Evolutionary conservation across 192 early-diverging fungal genomes (phyloP).

Genomic region (Backusella circina): DNA sequence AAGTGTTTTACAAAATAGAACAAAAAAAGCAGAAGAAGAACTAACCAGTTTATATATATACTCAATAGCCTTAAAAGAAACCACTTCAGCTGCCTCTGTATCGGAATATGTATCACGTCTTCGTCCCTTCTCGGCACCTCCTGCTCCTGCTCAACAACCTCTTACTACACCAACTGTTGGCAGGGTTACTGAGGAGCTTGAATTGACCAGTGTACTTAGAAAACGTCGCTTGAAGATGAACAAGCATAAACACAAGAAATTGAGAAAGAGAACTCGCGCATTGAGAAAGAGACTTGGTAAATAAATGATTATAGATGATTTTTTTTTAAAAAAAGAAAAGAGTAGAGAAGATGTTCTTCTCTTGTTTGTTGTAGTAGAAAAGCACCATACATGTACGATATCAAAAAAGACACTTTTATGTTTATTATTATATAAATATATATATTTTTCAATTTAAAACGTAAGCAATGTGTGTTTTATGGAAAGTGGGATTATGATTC

Average conservation of each 20-base stretch:
- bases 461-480: neutral
- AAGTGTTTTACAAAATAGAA: neutral
- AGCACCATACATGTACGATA: neutral
- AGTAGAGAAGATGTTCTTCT: neutral
- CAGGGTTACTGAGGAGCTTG: conserved; percentile 29
- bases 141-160: conserved; percentile 16
- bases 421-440: conserved; percentile 3
- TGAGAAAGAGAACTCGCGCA: conserved; percentile 74
- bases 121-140: conserved; percentile 16
- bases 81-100: neutral
- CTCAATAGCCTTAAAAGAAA: conserved; percentile 7
- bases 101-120: conserved; percentile 18
- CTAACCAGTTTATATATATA: neutral
- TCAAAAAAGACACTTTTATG: neutral
- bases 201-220: conserved; percentile 77
- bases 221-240: conserved; percentile 92
- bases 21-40: neutral
- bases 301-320: conserved; percentile 32
- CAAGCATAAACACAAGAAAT: conserved; percentile 94
- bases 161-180: neutral
- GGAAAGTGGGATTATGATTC: neutral
- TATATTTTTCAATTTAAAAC: neutral
- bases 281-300: conserved; percentile 73
- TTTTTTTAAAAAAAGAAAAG: neutral
- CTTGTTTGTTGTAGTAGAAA: neutral